These are phyloP conservation scores for Citrus medica DNA, from an alignment of 345 rosid species.

Conservation along the genomic window DNA sequence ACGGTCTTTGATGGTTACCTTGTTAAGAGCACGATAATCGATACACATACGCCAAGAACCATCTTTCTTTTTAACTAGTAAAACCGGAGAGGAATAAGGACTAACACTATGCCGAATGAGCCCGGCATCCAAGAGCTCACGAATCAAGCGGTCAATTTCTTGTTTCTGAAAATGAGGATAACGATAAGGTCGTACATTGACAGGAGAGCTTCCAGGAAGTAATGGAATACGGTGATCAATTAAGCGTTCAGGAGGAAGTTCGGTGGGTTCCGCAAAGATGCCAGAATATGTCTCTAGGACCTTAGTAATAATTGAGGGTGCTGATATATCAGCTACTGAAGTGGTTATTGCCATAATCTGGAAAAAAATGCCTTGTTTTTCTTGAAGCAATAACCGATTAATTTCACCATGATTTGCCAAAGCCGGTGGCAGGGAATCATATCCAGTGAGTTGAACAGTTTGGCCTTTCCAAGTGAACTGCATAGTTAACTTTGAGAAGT, in stretches of 20 bases:
- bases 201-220: background rate
- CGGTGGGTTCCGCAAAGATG: background rate
- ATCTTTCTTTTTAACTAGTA: background rate
- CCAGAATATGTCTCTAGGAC: background rate
- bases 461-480: background rate
- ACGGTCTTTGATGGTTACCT: background rate
- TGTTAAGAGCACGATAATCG: background rate
- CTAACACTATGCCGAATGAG: background rate
- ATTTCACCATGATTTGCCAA: background rate
- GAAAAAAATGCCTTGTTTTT: background rate
- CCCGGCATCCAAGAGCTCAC: background rate
- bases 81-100: background rate
- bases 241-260: background rate
- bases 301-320: background rate
- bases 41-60: background rate
- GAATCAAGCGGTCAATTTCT: background rate
- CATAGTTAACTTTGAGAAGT: background rate
- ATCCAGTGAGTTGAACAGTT: background rate
- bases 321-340: background rate
- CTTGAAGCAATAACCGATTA: background rate
- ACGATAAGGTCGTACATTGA: background rate
- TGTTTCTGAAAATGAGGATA: background rate
- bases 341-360: background rate
- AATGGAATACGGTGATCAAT: background rate
- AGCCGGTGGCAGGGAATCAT: too few relatives aligned